phyloP scores from a whole-genome alignment of 495 filamentous ascomycete genomes.

The Cryomyces antarcticus region DNA sequence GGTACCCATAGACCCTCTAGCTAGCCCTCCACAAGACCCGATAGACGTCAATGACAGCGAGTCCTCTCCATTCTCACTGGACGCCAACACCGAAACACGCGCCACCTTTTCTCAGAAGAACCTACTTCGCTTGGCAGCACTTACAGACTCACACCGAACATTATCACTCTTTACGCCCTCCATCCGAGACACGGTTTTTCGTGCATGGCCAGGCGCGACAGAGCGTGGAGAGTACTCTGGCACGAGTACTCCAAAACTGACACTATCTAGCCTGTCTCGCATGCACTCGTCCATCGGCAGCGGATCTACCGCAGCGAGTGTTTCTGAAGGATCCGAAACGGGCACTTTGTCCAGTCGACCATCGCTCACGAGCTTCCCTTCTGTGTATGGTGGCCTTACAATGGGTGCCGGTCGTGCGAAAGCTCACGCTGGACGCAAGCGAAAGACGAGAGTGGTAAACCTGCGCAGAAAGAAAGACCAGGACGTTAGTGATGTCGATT shows the following conservation, averaged over 20 bases:
- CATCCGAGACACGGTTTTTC: conserved; percentile 50
- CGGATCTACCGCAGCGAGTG: conserved; percentile 19
- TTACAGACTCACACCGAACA: conserved; percentile 68
- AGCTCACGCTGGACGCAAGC: conserved; percentile 43
- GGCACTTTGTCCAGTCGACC: conserved; percentile 24
- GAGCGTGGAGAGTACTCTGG: conserved; percentile 44
- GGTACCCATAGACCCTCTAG: conserved; percentile 50
- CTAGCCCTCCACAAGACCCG: conserved; percentile 57
- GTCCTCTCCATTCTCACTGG: conserved; percentile 51
- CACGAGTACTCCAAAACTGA: conserved; percentile 17
- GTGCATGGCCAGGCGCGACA: conserved; percentile 72
- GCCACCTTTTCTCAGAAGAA: conserved; percentile 85
- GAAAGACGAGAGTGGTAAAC: conserved; percentile 89
- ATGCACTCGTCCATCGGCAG: conserved; percentile 17
- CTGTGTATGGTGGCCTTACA: conserved; percentile 32
- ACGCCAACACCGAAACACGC: conserved; percentile 55
- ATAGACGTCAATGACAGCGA: conserved; percentile 43
- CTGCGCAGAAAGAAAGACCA: conserved; percentile 39
- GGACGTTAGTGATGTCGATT: conserved; percentile 3
- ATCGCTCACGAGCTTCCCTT: conserved; percentile 9
- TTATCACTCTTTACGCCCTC: conserved; percentile 38
- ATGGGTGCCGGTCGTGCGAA: conserved; percentile 44
- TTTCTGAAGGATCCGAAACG: conserved; percentile 25
- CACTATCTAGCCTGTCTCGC: conserved; percentile 14
- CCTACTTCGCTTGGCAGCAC: conserved; percentile 49